Percentiles rank a stretch among this genome's conserved stretches.
Evolutionary conservation across 78 protist genomes (phyloP).

Genomic region (slime mould (Dictyostelium discoideum)): DNA sequence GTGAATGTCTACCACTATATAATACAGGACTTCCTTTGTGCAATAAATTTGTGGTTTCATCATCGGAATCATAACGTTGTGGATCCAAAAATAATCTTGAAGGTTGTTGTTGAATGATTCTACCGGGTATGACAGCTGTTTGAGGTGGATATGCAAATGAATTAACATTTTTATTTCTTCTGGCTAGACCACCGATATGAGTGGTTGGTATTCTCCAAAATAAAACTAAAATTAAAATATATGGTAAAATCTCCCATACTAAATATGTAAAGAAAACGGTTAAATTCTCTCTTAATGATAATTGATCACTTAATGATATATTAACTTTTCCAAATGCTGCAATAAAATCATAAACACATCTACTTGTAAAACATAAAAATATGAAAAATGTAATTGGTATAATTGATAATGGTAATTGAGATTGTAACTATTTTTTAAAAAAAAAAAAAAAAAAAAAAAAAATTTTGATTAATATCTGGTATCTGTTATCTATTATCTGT

Average conservation of each 20-base stretch:
- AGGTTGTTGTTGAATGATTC: background rate
- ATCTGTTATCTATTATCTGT: no score
- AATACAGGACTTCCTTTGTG: slow-evolving; percentile 44
- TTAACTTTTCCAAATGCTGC: slow-evolving; percentile 40
- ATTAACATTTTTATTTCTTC: slow-evolving; percentile 5
- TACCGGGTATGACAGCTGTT: slow-evolving; percentile 1
- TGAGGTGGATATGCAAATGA: slow-evolving; percentile 26
- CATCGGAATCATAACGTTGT: slow-evolving; percentile 68
- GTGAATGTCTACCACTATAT: slow-evolving; percentile 51
- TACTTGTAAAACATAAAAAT: slow-evolving; percentile 43
- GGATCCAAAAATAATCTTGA: slow-evolving; percentile 66
- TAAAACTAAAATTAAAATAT: slow-evolving; percentile 40
- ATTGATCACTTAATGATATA: background rate
- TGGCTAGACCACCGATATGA: slow-evolving; percentile 35
- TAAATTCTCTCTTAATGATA: background rate
- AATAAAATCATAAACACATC: slow-evolving; percentile 63
- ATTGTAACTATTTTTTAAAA: slow-evolving; percentile 15
- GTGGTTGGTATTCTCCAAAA: slow-evolving; percentile 76
- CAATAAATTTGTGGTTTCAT: slow-evolving; percentile 38
- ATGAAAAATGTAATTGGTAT: slow-evolving; percentile 73
- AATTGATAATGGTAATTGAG: slow-evolving; percentile 63
- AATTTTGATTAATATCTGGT: background rate
- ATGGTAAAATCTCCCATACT: slow-evolving; percentile 68
- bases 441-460: background rate
- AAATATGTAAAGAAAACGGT: slow-evolving; percentile 27